These are phyloP conservation scores for Aspergillus piperis DNA, from an alignment of 2,329 filamentous ascomycete genomes.

Conservation along the genomic window DNA sequence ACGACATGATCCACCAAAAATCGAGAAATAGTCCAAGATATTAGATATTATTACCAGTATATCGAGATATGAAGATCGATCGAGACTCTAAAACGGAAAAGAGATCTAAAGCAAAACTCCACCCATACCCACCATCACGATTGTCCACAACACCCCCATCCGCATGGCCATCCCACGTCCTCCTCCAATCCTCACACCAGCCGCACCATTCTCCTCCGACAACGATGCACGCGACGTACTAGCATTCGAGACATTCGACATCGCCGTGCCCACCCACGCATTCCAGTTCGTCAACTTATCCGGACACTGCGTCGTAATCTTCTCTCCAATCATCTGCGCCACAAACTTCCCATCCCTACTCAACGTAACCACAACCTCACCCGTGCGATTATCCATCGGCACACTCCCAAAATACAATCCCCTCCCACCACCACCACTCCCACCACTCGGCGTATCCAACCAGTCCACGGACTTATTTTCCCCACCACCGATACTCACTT, in stretches of 20 bases:
- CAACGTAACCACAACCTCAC: conserved; percentile 30
- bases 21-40: not conserved
- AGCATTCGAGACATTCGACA: conserved; percentile 1
- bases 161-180: not conserved
- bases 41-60: not conserved
- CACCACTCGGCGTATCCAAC: conserved; percentile 29
- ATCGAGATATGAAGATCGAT: not conserved
- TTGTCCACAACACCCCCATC: not conserved
- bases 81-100: not conserved
- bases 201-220: not conserved
- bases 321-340: conserved; percentile 25
- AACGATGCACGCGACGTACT: not conserved
- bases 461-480: conserved; percentile 22
- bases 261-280: conserved; percentile 37
- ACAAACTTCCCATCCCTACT: conserved; percentile 23
- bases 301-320: conserved; percentile 28
- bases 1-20: not conserved
- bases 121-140: not conserved
- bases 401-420: conserved; percentile 40
- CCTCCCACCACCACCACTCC: conserved; percentile 29
- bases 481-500: conserved; percentile 39
- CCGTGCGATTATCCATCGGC: conserved; percentile 24
- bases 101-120: not conserved
- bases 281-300: conserved; percentile 38
- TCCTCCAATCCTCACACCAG: not conserved